phyloP scores from a whole-genome alignment of 164 flowering plant species.

The Stephania cephalantha region DNA sequence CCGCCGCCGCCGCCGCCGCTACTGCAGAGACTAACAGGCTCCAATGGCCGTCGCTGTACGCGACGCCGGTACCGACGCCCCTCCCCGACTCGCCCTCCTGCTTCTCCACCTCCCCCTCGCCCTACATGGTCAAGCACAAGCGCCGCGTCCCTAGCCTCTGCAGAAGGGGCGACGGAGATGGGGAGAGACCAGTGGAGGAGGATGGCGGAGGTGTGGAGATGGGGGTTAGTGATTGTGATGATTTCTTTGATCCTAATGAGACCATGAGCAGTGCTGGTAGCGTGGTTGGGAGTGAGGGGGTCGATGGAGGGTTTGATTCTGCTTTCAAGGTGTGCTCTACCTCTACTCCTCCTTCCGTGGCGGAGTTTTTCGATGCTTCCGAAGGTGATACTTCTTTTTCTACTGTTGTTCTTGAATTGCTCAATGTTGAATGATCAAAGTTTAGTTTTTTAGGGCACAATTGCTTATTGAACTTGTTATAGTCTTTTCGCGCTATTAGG shows the following conservation, averaged over 20 bases:
- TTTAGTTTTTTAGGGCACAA: too few relatives aligned
- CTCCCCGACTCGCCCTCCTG: constrained; percentile 63
- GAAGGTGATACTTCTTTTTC: constrained; percentile 47
- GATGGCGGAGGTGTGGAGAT: constrained; percentile 8
- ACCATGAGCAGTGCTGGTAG: constrained; percentile 51
- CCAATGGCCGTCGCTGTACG: constrained; percentile 60
- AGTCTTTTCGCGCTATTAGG: too few relatives aligned
- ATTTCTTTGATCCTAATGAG: constrained; percentile 65
- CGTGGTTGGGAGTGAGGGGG: constrained; percentile 25
- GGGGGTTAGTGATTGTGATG: constrained; percentile 35
- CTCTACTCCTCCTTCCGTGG: constrained; percentile 23
- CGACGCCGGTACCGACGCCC: constrained; percentile 69
- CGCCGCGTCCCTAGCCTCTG: constrained; percentile 69
- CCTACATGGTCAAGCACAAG: constrained; percentile 73
- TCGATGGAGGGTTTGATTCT: constrained; percentile 35
- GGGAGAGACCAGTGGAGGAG: constrained; percentile 6
- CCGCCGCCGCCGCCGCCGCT: not conserved
- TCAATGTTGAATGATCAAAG: not conserved
- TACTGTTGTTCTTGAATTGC: not conserved
- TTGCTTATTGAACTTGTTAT: too few relatives aligned
- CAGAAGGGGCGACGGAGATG: constrained; percentile 17
- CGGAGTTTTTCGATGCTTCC: constrained; percentile 85
- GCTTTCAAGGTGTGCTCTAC: constrained; percentile 21
- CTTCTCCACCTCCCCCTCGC: constrained; percentile 71
- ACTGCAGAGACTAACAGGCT: constrained; percentile 27